A percentile compares a stretch with the other conserved stretches of the same genome.
These are phyloP conservation scores for Thielaviopsis populi DNA, from an alignment of 2,329 filamentous ascomycete genomes.

Conservation along the genomic window DNA sequence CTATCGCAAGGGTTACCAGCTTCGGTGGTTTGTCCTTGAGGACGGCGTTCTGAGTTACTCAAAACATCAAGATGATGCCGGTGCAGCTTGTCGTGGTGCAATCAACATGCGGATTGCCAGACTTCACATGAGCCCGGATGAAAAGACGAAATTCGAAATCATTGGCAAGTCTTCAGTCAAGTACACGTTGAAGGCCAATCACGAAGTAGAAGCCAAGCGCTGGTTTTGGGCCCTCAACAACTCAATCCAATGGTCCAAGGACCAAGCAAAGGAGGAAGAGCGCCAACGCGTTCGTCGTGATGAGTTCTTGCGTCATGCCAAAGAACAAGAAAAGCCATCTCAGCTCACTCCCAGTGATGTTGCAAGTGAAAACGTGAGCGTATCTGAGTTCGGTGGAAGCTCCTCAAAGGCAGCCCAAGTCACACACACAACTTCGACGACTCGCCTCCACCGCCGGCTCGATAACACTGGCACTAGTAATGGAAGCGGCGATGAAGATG, in stretches of 20 bases:
- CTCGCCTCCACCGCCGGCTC: slow-evolving; percentile 3
- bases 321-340: slow-evolving; percentile 49
- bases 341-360: slow-evolving; percentile 33
- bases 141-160: slow-evolving; percentile 96
- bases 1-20: slow-evolving; percentile 90
- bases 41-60: slow-evolving; percentile 97
- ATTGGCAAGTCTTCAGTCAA: slow-evolving; percentile 97
- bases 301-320: slow-evolving; percentile 63
- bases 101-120: slow-evolving; percentile 98
- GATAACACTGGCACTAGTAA: slow-evolving; percentile 26
- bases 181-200: slow-evolving; percentile 94
- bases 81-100: slow-evolving; percentile 86
- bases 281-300: slow-evolving; percentile 58
- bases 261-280: slow-evolving; percentile 86
- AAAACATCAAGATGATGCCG: slow-evolving; percentile 95
- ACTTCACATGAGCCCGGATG: slow-evolving; percentile 88
- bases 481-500: slow-evolving; percentile 37
- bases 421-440: slow-evolving; percentile 19
- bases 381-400: slow-evolving; percentile 26
- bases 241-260: slow-evolving; percentile 95
- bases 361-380: slow-evolving; percentile 38
- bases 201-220: slow-evolving; percentile 92
- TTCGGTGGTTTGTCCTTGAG: slow-evolving; percentile 95
- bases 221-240: slow-evolving; percentile 99
- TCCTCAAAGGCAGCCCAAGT: slow-evolving; percentile 17